Conservation (phyloP, 2,329 filamentous ascomycete species). For the Escovopsis weberi region DNA sequence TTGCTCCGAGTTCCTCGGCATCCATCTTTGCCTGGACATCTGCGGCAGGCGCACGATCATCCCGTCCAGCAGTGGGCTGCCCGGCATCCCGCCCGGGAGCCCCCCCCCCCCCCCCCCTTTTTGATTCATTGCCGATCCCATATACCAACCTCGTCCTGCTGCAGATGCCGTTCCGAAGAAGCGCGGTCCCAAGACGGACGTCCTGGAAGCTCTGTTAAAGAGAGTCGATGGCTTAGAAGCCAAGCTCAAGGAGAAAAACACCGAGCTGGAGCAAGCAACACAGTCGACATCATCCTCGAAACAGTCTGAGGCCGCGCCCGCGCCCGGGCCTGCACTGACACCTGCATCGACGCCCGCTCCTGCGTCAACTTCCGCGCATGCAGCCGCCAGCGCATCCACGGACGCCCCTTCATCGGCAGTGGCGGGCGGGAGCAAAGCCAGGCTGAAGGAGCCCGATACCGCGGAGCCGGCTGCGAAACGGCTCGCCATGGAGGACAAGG, state of each 20-base stretch:
- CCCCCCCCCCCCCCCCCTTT: too few relatives aligned
- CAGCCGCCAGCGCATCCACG: too few relatives aligned
- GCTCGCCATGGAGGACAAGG: slow-evolving; percentile 20
- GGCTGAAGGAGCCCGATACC: background rate
- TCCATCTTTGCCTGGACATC: too few relatives aligned
- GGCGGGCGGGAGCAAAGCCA: background rate
- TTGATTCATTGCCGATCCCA: too few relatives aligned
- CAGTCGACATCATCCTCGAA: slow-evolving; percentile 10
- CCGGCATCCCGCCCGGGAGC: too few relatives aligned
- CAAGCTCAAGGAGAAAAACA: slow-evolving; percentile 55
- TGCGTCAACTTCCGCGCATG: too few relatives aligned
- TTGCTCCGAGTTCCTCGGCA: too few relatives aligned
- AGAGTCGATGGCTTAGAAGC: slow-evolving; percentile 76
- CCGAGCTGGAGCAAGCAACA: slow-evolving; percentile 11
- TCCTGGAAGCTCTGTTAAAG: slow-evolving; percentile 70
- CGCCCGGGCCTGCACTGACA: background rate
- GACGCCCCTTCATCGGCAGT: too few relatives aligned
- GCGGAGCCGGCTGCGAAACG: slow-evolving; percentile 28
- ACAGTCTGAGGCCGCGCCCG: slow-evolving; percentile 4
- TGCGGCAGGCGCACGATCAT: too few relatives aligned
- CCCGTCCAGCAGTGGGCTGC: too few relatives aligned
- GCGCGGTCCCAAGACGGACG: slow-evolving; percentile 78
- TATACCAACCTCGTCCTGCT: background rate
- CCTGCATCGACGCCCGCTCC: background rate
- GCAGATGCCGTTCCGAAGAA: slow-evolving; percentile 75